Conservation (phyloP, 2,329 filamentous ascomycete genomes). For the Colletotrichum sp. region DNA sequence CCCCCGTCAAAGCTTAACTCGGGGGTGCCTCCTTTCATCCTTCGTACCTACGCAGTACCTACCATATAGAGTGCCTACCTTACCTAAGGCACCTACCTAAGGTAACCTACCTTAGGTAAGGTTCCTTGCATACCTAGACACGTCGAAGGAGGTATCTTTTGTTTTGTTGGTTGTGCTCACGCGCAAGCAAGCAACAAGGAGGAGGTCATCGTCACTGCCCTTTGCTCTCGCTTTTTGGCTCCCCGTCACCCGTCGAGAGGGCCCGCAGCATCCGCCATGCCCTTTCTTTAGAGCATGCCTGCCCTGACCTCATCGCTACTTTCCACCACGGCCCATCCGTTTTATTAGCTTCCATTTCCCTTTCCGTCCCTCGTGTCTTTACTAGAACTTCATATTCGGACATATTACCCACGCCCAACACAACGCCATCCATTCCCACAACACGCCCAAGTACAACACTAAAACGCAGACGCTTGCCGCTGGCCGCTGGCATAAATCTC, state of each 20-base stretch:
- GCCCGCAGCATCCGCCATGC: not conserved
- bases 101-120: not conserved
- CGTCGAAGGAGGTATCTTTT: not conserved
- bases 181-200: not conserved
- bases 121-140: not conserved
- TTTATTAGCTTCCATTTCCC: not conserved
- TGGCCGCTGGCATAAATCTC: not conserved
- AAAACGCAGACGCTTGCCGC: not conserved
- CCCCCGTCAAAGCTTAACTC: conserved; percentile 19
- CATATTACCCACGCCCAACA: not conserved
- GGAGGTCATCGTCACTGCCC: not conserved
- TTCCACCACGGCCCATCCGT: not conserved
- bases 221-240: not conserved
- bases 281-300: not conserved
- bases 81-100: not conserved
- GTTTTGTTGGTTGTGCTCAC: not conserved
- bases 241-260: not conserved
- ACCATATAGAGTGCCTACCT: not conserved
- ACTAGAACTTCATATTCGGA: not conserved
- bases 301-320: not conserved
- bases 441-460: not conserved
- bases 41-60: not conserved
- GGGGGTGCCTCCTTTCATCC: not conserved
- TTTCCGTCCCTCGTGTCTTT: not conserved
- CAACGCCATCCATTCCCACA: not conserved